A percentile compares a stretch with the other conserved stretches of the same genome.
phyloP scores from a whole-genome alignment of 73 alveolate genomes.

The Uronychia setigera region DNA sequence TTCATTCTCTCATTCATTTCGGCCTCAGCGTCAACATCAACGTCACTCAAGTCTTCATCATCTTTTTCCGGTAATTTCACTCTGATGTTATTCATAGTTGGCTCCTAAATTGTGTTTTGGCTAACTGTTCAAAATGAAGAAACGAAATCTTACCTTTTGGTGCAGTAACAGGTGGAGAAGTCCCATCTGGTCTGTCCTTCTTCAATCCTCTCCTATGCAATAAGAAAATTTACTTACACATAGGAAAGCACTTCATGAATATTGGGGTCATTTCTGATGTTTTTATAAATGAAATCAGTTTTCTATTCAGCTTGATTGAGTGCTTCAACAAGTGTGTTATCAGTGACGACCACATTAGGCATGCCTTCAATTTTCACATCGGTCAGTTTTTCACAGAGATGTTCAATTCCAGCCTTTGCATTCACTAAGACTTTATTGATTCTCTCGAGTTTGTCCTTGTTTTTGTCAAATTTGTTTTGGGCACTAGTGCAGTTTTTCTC shows the following conservation, averaged over 20 bases:
- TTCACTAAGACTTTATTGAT: conserved; percentile 70
- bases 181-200: conserved; percentile 21
- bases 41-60: conserved; percentile 83
- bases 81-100: conserved; percentile 73
- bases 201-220: conserved; percentile 53
- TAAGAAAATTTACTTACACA: conserved; percentile 10
- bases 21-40: conserved; percentile 66
- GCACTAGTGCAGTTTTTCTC: conserved; percentile 79
- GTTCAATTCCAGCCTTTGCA: conserved; percentile 91
- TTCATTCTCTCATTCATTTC: conserved; percentile 67
- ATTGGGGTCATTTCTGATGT: conserved; percentile 56
- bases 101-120: conserved; percentile 25
- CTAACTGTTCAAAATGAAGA: neutral
- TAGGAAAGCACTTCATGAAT: conserved; percentile 5
- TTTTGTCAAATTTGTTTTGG: conserved; percentile 66
- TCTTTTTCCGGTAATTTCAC: conserved; percentile 74
- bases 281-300: conserved; percentile 38
- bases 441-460: conserved; percentile 82
- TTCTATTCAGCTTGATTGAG: conserved; percentile 73
- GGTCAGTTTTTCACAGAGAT: conserved; percentile 72
- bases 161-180: neutral
- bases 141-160: neutral
- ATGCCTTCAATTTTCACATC: conserved; percentile 78
- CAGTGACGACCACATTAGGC: conserved; percentile 74
- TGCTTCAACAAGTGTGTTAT: conserved; percentile 80